Percentiles rank a stretch among this genome's conserved stretches.
Evolutionary conservation across 371 early-diverging fungal genomes (phyloP).

Genomic region (Mucor saturninus): DNA sequence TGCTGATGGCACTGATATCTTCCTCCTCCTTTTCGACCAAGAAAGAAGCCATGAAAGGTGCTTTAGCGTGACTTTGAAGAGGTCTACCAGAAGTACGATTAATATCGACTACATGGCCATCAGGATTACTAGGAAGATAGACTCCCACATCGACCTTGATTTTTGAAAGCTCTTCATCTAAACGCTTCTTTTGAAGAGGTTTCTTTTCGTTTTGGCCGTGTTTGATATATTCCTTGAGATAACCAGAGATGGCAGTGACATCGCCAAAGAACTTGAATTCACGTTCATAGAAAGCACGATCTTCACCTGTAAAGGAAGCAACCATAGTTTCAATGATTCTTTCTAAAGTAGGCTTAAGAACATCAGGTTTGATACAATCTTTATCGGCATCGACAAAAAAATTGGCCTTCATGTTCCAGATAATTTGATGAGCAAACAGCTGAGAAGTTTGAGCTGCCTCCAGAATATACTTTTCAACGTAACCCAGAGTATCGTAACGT

Average conservation of each 20-base stretch:
- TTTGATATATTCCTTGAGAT: conserved; percentile 93
- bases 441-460: conserved; percentile 92
- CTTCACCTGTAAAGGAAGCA: conserved; percentile 78
- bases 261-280: conserved; percentile 95
- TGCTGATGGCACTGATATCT: conserved; percentile 51
- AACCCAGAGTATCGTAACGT: conserved; percentile 86
- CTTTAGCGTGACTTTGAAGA: conserved; percentile 98
- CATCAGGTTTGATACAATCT: conserved; percentile 71
- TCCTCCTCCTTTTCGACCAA: conserved; percentile 73
- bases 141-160: conserved; percentile 97
- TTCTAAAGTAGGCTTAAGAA: conserved; percentile 89
- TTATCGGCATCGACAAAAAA: conserved; percentile 86
- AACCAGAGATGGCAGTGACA: conserved; percentile 97
- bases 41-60: conserved; percentile 99
- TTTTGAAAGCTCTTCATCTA: conserved; percentile 96
- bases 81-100: conserved; percentile 95
- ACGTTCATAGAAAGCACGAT: conserved; percentile 89
- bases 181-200: conserved; percentile 60
- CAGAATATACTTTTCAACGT: conserved; percentile 92
- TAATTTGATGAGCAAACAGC: conserved; percentile 98
- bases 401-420: conserved; percentile 99
- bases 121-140: conserved; percentile 98
- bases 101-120: conserved; percentile 93
- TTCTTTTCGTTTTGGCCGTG: conserved; percentile 96
- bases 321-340: conserved; percentile 84